Evolutionary conservation across 1,284 basidiomycete species (phyloP).

Genomic region (Flammula alnicola): DNA sequence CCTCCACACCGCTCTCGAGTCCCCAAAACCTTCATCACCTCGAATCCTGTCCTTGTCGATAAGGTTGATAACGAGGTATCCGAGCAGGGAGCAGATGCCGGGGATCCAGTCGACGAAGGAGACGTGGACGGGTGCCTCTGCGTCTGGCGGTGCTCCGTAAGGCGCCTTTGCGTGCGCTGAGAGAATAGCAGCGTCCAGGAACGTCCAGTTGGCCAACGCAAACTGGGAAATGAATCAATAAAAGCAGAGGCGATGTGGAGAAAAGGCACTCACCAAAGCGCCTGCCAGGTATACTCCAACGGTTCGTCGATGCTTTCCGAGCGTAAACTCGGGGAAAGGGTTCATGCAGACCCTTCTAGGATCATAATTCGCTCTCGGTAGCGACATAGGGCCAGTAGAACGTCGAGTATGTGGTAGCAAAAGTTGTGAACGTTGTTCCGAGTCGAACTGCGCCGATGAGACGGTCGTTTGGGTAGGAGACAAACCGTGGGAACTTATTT

Average conservation of each 20-base stretch:
- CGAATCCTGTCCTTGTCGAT: slow-evolving; percentile 94
- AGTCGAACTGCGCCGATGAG: slow-evolving; percentile 26
- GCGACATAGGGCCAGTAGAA: slow-evolving; percentile 50
- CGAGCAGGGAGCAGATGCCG: slow-evolving; percentile 91
- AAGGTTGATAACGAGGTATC: slow-evolving; percentile 91
- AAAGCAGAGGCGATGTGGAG: background rate
- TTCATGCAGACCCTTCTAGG: slow-evolving; percentile 84
- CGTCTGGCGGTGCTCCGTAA: slow-evolving; percentile 55
- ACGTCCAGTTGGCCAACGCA: slow-evolving; percentile 93
- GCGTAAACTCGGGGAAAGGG: slow-evolving; percentile 66
- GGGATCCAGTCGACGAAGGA: slow-evolving; percentile 95
- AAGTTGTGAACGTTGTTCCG: slow-evolving; percentile 18
- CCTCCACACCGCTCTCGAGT: slow-evolving; percentile 86
- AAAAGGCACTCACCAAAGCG: slow-evolving; percentile 72
- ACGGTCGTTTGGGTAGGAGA: slow-evolving; percentile 21
- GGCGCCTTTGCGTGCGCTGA: slow-evolving; percentile 83
- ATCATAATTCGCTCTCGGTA: slow-evolving; percentile 83
- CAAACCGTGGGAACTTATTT: slow-evolving; percentile 33
- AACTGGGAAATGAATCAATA: slow-evolving; percentile 53
- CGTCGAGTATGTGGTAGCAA: slow-evolving; percentile 17
- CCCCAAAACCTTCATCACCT: slow-evolving; percentile 82
- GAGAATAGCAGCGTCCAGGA: slow-evolving; percentile 91
- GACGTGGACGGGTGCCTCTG: slow-evolving; percentile 82
- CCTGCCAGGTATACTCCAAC: slow-evolving; percentile 92
- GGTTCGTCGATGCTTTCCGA: slow-evolving; percentile 75